Conservation (phyloP, 177 flowering plant genomes). For the Vitis hybrid region DNA sequence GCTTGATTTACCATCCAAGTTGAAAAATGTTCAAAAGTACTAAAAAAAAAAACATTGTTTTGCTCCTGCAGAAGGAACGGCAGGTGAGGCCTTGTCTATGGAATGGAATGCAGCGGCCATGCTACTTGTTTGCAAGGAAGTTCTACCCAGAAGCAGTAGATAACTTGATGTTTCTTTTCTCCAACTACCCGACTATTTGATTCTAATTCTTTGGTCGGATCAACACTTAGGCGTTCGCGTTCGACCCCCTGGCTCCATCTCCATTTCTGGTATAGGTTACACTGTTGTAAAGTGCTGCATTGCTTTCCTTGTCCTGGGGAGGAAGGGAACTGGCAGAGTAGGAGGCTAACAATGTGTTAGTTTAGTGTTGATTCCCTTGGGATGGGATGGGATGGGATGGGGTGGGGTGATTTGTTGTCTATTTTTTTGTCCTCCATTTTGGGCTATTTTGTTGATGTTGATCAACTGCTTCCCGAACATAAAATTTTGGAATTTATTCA, state of each 20-base stretch:
- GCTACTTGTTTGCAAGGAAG: constrained; percentile 92
- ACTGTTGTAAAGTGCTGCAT: constrained; percentile 29
- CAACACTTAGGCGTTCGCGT: constrained; percentile 12
- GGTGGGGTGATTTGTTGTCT: constrained; percentile 9
- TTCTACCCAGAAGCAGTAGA: constrained; percentile 80
- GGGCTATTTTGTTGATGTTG: constrained; percentile 15
- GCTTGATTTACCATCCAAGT: not conserved
- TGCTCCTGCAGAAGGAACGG: constrained; percentile 49
- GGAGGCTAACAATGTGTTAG: constrained; percentile 14
- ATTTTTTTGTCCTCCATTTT: constrained; percentile 16
- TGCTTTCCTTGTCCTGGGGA: constrained; percentile 9
- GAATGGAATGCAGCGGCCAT: constrained; percentile 86
- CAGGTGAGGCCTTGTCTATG: constrained; percentile 67
- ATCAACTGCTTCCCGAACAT: no score
- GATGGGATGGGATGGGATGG: not conserved
- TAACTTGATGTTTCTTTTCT: constrained; percentile 58
- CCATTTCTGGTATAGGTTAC: constrained; percentile 21
- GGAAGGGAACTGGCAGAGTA: constrained; percentile 23
- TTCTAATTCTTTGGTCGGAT: constrained; percentile 61
- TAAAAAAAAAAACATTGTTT: not conserved
- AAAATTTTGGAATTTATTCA: constrained; percentile 4
- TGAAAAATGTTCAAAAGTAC: no score
- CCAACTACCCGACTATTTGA: constrained; percentile 58
- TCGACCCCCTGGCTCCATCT: constrained; percentile 26
- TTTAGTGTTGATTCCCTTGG: constrained; percentile 21